These are phyloP conservation scores for Paratrypanosoma confusum DNA, from an alignment of 208 protist species.

Conservation along the genomic window DNA sequence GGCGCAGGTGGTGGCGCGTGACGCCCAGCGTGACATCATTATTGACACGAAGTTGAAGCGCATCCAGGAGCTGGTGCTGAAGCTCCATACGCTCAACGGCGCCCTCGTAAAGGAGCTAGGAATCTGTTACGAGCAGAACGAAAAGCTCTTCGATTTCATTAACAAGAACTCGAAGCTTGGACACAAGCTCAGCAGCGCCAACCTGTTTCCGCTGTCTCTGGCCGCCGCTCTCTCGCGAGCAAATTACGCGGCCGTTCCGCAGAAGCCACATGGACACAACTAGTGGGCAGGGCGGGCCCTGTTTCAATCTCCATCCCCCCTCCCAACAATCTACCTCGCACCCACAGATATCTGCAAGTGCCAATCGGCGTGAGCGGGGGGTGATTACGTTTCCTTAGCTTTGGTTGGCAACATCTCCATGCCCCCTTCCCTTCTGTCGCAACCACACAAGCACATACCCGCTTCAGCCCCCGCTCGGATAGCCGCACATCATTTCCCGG, in stretches of 20 bases:
- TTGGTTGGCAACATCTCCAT: too few relatives aligned
- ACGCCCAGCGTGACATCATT: slow-evolving; percentile 69
- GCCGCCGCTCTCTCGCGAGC: slow-evolving; percentile 31
- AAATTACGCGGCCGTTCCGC: slow-evolving; percentile 15
- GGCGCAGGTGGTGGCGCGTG: slow-evolving; percentile 24
- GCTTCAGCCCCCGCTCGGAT: too few relatives aligned
- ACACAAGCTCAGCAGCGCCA: slow-evolving; percentile 31
- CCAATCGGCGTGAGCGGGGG: too few relatives aligned
- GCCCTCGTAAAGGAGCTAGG: slow-evolving; percentile 39
- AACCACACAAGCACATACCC: too few relatives aligned
- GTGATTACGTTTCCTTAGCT: too few relatives aligned
- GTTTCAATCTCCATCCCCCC: neutral
- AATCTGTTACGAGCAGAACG: slow-evolving; percentile 32
- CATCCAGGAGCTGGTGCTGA: slow-evolving; percentile 67
- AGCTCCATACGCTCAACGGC: slow-evolving; percentile 40
- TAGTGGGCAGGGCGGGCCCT: too few relatives aligned
- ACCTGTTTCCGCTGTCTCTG: slow-evolving; percentile 29
- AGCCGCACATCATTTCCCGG: too few relatives aligned
- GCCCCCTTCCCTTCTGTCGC: too few relatives aligned
- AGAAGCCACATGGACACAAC: slow-evolving; percentile 62
- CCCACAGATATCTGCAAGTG: too few relatives aligned
- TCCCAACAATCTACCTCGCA: too few relatives aligned
- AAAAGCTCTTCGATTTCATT: slow-evolving; percentile 42
- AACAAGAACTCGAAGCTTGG: slow-evolving; percentile 35
- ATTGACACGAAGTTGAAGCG: slow-evolving; percentile 79